phyloP scores from a whole-genome alignment of 495 filamentous ascomycete genomes.

The Immersiella caudata region DNA sequence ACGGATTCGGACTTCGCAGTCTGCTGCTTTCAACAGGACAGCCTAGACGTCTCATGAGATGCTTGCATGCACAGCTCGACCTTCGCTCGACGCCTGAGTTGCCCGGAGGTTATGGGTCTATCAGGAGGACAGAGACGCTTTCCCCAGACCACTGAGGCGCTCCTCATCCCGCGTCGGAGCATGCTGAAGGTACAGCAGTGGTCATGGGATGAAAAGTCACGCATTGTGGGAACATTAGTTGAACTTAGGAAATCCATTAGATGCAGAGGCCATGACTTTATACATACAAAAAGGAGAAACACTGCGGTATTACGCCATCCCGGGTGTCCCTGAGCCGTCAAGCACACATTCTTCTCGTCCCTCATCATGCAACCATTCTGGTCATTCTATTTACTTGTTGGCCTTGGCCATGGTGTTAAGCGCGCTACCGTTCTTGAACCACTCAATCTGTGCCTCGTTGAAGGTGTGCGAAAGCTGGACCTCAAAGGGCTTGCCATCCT shows the following conservation, averaged over 20 bases:
- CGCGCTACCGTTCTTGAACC: conserved; percentile 96
- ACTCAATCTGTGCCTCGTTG: conserved; percentile 95
- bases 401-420: conserved; percentile 96
- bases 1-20: too few species aligned
- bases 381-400: conserved; percentile 33
- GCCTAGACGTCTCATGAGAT: too few species aligned
- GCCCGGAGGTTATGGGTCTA: too few species aligned
- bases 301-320: conserved; percentile 38
- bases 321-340: conserved; percentile 35
- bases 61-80: too few species aligned
- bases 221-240: neutral
- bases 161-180: too few species aligned
- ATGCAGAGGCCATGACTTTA: conserved; percentile 40
- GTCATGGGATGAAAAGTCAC: neutral
- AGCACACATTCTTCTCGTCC: conserved; percentile 25
- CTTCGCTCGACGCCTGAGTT: too few species aligned
- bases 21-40: too few species aligned
- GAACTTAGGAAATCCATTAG: conserved; percentile 29
- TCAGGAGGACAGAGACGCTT: too few species aligned
- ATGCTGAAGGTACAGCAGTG: too few species aligned
- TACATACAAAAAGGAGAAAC: conserved; percentile 40
- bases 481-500: conserved; percentile 77
- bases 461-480: conserved; percentile 89
- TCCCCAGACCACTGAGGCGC: too few species aligned
- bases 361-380: conserved; percentile 27